Base-by-base conservation (phyloP, 176 grass and related monocot species). In the Carex kokanica region DNA sequence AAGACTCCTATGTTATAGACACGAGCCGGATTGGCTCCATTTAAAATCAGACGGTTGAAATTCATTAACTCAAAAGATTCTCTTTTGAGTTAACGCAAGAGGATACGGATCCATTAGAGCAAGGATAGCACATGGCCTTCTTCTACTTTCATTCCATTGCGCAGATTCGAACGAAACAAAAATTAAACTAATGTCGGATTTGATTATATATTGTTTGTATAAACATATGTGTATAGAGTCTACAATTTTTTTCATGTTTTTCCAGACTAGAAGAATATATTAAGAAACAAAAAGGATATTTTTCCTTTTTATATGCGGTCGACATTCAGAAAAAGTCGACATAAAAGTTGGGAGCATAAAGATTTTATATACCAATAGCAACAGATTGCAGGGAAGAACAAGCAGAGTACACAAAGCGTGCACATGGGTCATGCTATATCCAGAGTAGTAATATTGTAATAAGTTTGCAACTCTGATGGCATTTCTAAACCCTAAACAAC, bases 351-450 rank as follows among this genome's bases (percentile, higher is more conserved):
- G 10, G 27, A 25, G 2, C 15, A 55, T 54, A 77, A 32, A 77
- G 21, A 77, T 77, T 77, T 55, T 53, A 32, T 2, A 23, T 77
- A 31, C 47, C 49, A 1, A 55, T 29, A 32, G 45, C 21, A 55
- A 32, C 53, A 32, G 13, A 27, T 77, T 55, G 73, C 18, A 55
- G 45, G 47, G 23, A 55, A 73, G 6, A 73, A 72, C 8, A 73
- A 73, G 21, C 24, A 77, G 73, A 53, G 17, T 55, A 77, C 11
- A 54, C 2, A 55, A 77, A 55, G 73, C 23, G 1, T 25, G 45
- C 23, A 77, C 73, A 55, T 77, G 73, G 71, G 45, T 75, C 71
- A 53, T 75, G 45, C 45, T 23, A 54, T 70, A n/a, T 70, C 32
- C 32, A 69, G 16, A 2, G 60, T 27, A 11, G 45, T 49, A 49